A percentile compares a stretch with the other conserved stretches of the same genome.
phyloP scores from a whole-genome alignment of 2,329 filamentous ascomycete species.

The Pochonia chlamydosporia region DNA sequence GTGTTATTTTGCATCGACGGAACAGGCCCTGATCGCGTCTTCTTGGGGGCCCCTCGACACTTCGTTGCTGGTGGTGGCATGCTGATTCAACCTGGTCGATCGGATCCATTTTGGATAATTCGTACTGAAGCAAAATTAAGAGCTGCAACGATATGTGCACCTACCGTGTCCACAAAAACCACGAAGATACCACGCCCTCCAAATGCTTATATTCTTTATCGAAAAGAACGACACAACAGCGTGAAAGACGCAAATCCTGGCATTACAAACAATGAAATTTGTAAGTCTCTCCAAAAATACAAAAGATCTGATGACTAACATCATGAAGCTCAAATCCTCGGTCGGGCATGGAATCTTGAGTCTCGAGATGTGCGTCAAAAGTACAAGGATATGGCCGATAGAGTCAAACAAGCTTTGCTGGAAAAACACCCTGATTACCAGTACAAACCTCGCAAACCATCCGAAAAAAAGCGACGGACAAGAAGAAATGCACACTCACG shows the following conservation, averaged over 20 bases:
- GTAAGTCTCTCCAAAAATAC: slow-evolving; percentile 21
- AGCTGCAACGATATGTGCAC: slow-evolving; percentile 7
- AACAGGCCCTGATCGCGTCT: slow-evolving; percentile 17
- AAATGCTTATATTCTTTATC: slow-evolving; percentile 38
- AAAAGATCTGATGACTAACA: slow-evolving; percentile 12
- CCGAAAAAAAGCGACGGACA: slow-evolving; percentile 17
- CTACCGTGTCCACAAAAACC: slow-evolving; percentile 9
- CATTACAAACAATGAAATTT: slow-evolving; percentile 37
- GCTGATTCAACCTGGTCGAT: slow-evolving; percentile 11
- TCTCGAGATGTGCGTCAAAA: slow-evolving; percentile 20
- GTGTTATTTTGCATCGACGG: slow-evolving; percentile 22
- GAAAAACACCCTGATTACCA: slow-evolving; percentile 30
- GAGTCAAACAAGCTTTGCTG: slow-evolving; percentile 24
- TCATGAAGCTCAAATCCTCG: slow-evolving; percentile 28
- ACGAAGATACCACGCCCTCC: slow-evolving; percentile 30
- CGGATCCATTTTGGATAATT: slow-evolving; percentile 18
- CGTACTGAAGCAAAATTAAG: slow-evolving; percentile 7
- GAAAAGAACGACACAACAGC: slow-evolving; percentile 29
- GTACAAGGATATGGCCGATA: slow-evolving; percentile 25
- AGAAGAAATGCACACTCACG: no score
- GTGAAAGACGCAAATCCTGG: slow-evolving; percentile 27
- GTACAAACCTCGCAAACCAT: slow-evolving; percentile 30
- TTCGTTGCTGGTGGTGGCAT: slow-evolving; percentile 16
- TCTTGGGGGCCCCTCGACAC: slow-evolving; percentile 19
- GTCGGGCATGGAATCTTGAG: slow-evolving; percentile 30